phyloP scores from a whole-genome alignment of 225 moss, liverwort and hornwort species.

The Marchantia polymorpha region DNA sequence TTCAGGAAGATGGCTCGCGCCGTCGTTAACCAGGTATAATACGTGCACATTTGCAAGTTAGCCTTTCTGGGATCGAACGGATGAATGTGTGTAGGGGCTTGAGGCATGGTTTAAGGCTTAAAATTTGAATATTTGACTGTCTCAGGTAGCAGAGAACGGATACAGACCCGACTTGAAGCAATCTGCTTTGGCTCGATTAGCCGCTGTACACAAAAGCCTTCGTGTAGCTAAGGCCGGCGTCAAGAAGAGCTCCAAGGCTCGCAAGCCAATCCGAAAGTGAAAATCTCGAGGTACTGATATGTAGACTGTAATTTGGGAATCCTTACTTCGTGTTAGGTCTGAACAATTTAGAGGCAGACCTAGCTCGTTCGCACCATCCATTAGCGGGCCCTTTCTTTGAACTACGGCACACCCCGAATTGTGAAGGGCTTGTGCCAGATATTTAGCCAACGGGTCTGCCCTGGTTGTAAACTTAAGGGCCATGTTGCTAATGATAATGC shows the following conservation, averaged over 20 bases:
- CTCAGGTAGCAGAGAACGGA: slow-evolving; percentile 68
- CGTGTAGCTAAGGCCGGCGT: slow-evolving; percentile 74
- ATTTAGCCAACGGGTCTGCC: not conserved
- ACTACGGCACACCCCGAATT: not conserved
- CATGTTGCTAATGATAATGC: not conserved
- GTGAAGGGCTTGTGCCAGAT: not conserved
- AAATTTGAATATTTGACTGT: not conserved
- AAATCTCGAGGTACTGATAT: slow-evolving; percentile 7
- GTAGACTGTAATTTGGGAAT: not conserved
- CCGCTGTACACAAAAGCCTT: slow-evolving; percentile 87
- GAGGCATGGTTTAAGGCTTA: too few relatives aligned
- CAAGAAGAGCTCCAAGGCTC: slow-evolving; percentile 64
- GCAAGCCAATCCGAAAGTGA: slow-evolving; percentile 39
- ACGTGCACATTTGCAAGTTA: not conserved
- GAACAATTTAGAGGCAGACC: not conserved
- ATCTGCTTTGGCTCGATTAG: slow-evolving; percentile 70
- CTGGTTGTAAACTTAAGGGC: slow-evolving; percentile 22
- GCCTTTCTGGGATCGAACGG: too few relatives aligned
- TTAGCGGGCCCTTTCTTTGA: slow-evolving; percentile 12
- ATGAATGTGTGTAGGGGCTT: not conserved
- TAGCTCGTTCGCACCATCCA: not conserved
- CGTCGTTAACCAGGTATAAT: slow-evolving; percentile 72
- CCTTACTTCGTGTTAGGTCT: not conserved
- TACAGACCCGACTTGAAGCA: slow-evolving; percentile 89
- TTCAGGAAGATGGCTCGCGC: slow-evolving; percentile 86